Percentiles rank a stretch among this genome's conserved stretches.
Conservation (phyloP, 371 early-diverging fungal species). For the Thermomucor indicae-seudaticae region DNA sequence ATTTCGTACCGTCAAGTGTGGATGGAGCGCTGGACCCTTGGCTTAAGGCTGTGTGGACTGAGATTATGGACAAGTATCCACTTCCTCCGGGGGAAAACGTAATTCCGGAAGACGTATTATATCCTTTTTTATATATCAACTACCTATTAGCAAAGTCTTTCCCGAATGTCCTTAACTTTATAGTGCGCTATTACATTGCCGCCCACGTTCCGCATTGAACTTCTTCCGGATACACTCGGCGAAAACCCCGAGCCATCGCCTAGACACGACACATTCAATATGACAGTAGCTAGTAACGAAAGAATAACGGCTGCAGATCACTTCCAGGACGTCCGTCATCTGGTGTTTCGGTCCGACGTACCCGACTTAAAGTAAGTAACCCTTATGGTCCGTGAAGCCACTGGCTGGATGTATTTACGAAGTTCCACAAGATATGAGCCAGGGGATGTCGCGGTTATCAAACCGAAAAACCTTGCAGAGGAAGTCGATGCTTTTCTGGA, state of each 20-base stretch:
- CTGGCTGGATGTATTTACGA: too few species aligned
- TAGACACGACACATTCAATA: conserved; percentile 25
- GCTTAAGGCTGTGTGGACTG: conserved; percentile 70
- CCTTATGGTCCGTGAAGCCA: too few species aligned
- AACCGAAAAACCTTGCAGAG: conserved; percentile 64
- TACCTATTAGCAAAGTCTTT: background rate
- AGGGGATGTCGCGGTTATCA: conserved; percentile 79
- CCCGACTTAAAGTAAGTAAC: conserved; percentile 13
- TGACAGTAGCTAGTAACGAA: conserved; percentile 42
- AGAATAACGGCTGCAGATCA: conserved; percentile 78
- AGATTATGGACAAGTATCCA: conserved; percentile 58
- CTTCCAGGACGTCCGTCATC: conserved; percentile 88
- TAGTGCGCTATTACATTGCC: conserved; percentile 15
- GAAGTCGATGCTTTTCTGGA: conserved; percentile 71
- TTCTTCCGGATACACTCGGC: conserved; percentile 2
- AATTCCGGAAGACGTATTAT: conserved; percentile 54
- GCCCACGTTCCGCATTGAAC: conserved; percentile 36
- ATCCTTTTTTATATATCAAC: conserved; percentile 17
- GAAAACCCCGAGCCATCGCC: conserved; percentile 3
- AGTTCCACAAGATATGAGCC: conserved; percentile 57
- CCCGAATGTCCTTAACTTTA: conserved; percentile 4
- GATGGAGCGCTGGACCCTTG: conserved; percentile 89
- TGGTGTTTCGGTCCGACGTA: conserved; percentile 44
- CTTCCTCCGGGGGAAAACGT: conserved; percentile 45
- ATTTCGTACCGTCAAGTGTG: conserved; percentile 33